phyloP scores from a whole-genome alignment of 1,284 basidiomycete genomes.

The Stereum hirsutum region DNA sequence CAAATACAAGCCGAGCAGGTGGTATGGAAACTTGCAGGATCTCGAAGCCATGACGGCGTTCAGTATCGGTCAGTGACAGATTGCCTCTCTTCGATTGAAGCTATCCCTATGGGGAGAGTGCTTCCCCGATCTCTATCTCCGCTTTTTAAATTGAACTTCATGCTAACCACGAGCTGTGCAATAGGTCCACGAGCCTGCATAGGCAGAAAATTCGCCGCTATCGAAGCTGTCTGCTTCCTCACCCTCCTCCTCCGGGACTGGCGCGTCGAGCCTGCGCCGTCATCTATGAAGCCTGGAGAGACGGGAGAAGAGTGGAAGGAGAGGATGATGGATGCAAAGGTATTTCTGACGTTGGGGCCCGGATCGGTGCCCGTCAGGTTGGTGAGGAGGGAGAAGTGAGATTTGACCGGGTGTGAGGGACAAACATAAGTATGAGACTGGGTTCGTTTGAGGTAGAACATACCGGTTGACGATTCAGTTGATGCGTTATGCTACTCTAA shows the following conservation, averaged over 20 bases:
- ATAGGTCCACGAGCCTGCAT: slow-evolving; percentile 42
- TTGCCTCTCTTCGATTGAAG: not conserved
- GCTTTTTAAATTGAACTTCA: not conserved
- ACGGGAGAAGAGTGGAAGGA: slow-evolving; percentile 31
- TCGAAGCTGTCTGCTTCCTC: slow-evolving; percentile 43
- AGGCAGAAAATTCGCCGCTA: slow-evolving; percentile 43
- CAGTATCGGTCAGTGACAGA: slow-evolving; percentile 28
- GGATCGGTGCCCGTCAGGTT: slow-evolving; percentile 31
- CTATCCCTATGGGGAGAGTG: no score
- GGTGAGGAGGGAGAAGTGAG: slow-evolving; percentile 14
- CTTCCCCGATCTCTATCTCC: no score
- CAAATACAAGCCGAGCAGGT: slow-evolving; percentile 27
- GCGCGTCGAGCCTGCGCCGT: slow-evolving; percentile 33
- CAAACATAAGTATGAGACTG: no score
- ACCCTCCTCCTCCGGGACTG: slow-evolving; percentile 41
- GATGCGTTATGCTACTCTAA: no score
- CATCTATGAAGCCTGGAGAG: slow-evolving; percentile 32
- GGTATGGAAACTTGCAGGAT: slow-evolving; percentile 20
- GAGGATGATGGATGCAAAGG: slow-evolving; percentile 31
- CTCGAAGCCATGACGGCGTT: slow-evolving; percentile 32
- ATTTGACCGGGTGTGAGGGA: no score
- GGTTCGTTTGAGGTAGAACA: no score
- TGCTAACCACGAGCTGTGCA: not conserved
- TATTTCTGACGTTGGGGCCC: slow-evolving; percentile 31
- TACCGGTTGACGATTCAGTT: no score